Evolutionary conservation across 495 filamentous ascomycete species (phyloP).

Genomic region (Tuber indicum): DNA sequence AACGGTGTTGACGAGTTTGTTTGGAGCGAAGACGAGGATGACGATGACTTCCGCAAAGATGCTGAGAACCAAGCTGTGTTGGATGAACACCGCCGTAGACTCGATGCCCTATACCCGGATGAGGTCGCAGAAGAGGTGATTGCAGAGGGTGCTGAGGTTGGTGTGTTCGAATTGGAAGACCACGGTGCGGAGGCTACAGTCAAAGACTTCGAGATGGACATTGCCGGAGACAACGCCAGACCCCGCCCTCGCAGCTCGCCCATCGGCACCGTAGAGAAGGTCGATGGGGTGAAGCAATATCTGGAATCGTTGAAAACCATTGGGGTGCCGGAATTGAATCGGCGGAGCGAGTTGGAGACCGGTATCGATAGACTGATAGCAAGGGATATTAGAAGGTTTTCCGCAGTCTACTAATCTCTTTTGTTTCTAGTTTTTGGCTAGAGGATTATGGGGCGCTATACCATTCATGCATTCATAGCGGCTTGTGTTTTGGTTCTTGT

Average conservation of each 20-base stretch:
- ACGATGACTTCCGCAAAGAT: slow-evolving; percentile 31
- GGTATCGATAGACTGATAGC: slow-evolving; percentile 34
- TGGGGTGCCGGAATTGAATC: slow-evolving; percentile 34
- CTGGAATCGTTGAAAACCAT: slow-evolving; percentile 21
- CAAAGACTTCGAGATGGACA: slow-evolving; percentile 26
- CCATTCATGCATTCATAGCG: neutral
- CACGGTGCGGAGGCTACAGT: slow-evolving; percentile 16
- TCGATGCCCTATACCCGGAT: slow-evolving; percentile 27
- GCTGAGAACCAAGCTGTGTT: slow-evolving; percentile 23
- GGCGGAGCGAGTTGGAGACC: slow-evolving; percentile 31
- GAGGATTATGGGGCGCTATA: neutral
- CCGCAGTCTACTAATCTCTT: slow-evolving; percentile 22
- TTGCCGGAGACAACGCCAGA: slow-evolving; percentile 16
- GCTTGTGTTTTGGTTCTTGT: neutral
- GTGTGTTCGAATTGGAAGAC: slow-evolving; percentile 35
- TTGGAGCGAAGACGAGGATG: slow-evolving; percentile 43
- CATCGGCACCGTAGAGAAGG: slow-evolving; percentile 8
- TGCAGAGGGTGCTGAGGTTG: slow-evolving; percentile 18
- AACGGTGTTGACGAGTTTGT: slow-evolving; percentile 43
- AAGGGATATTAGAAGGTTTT: slow-evolving; percentile 35
- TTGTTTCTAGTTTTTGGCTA: slow-evolving; percentile 7
- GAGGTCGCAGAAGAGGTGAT: slow-evolving; percentile 9
- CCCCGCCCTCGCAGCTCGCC: slow-evolving; percentile 28
- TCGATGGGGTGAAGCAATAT: slow-evolving; percentile 25
- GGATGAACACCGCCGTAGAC: slow-evolving; percentile 30